Conservation (phyloP, 164 flowering plant species). For the Berberis vulgaris region DNA sequence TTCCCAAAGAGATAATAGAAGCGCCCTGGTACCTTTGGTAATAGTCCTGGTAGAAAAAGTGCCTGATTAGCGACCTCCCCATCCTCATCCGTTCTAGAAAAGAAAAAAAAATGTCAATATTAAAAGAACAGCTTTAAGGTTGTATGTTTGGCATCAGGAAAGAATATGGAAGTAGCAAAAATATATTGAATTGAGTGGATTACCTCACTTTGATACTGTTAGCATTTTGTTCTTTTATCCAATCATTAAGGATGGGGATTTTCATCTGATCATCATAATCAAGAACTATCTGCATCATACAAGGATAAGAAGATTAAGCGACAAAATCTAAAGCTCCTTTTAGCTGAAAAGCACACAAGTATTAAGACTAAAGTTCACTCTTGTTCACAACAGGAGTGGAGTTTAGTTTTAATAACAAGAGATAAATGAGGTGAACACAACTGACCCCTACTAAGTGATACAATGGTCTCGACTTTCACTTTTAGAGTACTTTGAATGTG, state of each 20-base stretch:
- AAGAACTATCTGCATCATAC: conserved; percentile 31
- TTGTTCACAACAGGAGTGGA: too few species aligned
- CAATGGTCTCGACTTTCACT: too few species aligned
- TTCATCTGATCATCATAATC: conserved; percentile 68
- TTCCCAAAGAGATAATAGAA: conserved; percentile 78
- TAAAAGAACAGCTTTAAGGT: neutral
- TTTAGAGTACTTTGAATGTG: too few species aligned
- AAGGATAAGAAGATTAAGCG: neutral
- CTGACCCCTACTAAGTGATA: too few species aligned
- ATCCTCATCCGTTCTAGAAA: conserved; percentile 26
- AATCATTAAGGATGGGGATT: conserved; percentile 50
- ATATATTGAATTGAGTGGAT: neutral
- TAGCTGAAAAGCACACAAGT: too few species aligned
- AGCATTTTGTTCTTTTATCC: conserved; percentile 19
- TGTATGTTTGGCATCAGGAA: neutral
- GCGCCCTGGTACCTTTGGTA: conserved; percentile 84
- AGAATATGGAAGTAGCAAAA: neutral
- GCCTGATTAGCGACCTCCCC: conserved; percentile 53
- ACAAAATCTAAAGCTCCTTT: neutral
- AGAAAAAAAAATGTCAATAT: neutral
- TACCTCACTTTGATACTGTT: conserved; percentile 39
- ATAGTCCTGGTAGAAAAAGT: conserved; percentile 42
- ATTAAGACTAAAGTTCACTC: too few species aligned
- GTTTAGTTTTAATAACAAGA: too few species aligned
- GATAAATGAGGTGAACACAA: too few species aligned